Conservation (phyloP, 2,329 filamentous ascomycete genomes). For the Onygena corvina region DNA sequence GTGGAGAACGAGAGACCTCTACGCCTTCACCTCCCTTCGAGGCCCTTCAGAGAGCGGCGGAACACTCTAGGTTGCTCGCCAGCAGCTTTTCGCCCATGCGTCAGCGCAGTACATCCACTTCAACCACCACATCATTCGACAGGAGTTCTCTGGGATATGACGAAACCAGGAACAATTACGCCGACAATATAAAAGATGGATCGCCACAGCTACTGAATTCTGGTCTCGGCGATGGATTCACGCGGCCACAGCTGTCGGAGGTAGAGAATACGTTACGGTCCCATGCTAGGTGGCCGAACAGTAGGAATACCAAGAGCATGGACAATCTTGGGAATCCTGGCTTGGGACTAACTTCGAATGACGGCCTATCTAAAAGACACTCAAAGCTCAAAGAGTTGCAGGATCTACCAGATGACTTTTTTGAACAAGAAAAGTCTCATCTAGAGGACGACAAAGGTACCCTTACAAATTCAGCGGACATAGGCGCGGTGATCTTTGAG, state of each 20-base stretch:
- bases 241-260: not conserved
- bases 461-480: not conserved
- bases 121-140: slow-evolving; percentile 2
- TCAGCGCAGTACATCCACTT: slow-evolving; percentile 1
- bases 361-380: not conserved
- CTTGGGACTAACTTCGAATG: not conserved
- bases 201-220: not conserved
- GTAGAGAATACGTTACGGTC: not conserved
- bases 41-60: slow-evolving; percentile 20
- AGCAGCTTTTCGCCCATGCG: slow-evolving; percentile 1
- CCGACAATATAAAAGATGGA: not conserved
- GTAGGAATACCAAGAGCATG: not conserved
- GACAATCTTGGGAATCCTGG: not conserved
- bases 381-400: slow-evolving; percentile 1
- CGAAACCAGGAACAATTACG: not conserved
- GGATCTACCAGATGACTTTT: not conserved
- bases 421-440: not conserved
- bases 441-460: not conserved
- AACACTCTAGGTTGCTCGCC: slow-evolving; percentile 3
- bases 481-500: slow-evolving; percentile 8
- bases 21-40: slow-evolving; percentile 42
- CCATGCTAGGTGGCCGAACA: not conserved
- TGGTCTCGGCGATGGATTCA: not conserved
- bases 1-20: slow-evolving; percentile 35
- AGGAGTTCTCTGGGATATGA: not conserved